phyloP scores from a whole-genome alignment of 441 rosid species.

The Gossypium davidsonii region DNA sequence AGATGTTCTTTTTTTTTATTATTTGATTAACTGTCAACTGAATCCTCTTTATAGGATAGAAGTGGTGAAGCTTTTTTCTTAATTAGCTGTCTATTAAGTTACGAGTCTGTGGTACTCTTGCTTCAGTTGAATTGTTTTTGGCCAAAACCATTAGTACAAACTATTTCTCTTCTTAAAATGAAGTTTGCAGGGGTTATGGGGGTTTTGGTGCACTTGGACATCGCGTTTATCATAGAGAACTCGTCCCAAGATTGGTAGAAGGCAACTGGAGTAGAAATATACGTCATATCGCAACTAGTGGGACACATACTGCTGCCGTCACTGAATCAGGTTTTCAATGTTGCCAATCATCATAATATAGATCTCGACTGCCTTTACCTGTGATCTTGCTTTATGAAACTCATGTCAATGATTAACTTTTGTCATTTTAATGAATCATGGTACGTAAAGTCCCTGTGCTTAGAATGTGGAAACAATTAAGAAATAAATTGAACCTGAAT shows the following conservation, averaged over 20 bases:
- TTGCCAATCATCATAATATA: not conserved
- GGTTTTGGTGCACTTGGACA: slow-evolving; percentile 96
- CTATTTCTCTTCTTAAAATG: slow-evolving; percentile 27
- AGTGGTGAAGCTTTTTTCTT: not conserved
- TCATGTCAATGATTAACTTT: not conserved
- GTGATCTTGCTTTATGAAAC: not conserved
- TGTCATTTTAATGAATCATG: not conserved
- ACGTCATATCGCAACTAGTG: slow-evolving; percentile 65
- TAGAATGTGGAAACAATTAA: too few relatives aligned
- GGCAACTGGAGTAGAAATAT: slow-evolving; percentile 53
- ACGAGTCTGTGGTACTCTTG: not conserved
- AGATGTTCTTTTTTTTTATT: not conserved
- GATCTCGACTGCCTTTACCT: not conserved
- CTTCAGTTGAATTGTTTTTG: slow-evolving; percentile 10
- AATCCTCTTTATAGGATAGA: not conserved
- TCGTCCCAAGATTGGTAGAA: slow-evolving; percentile 78
- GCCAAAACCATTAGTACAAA: slow-evolving; percentile 20
- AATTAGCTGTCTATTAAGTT: not conserved
- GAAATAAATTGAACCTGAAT: not conserved
- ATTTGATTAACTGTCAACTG: not conserved
- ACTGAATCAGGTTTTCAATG: slow-evolving; percentile 61
- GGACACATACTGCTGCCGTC: slow-evolving; percentile 79
- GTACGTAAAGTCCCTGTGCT: not conserved
- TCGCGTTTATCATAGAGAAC: slow-evolving; percentile 74
- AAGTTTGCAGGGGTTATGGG: slow-evolving; percentile 89